Percentiles rank a stretch among this genome's conserved stretches.
These are phyloP conservation scores for Conticribra weissflogii DNA, from an alignment of 108 stramenopile species.

Conservation along the genomic window DNA sequence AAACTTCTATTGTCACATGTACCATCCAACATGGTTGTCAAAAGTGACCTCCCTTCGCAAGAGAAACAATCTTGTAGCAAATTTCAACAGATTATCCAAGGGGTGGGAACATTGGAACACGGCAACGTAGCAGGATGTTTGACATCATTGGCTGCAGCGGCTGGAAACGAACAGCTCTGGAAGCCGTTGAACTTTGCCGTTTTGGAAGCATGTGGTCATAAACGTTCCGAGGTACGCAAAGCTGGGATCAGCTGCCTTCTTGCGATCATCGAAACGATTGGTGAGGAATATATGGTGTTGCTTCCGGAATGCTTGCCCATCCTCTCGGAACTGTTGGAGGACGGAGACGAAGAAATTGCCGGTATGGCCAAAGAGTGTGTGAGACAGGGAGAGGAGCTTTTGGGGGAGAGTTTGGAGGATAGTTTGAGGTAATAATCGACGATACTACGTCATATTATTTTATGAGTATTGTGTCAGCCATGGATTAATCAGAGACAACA, in stretches of 20 bases:
- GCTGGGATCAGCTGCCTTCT: slow-evolving; percentile 80
- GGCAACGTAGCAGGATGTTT: slow-evolving; percentile 79
- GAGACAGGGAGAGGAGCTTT: slow-evolving; percentile 79
- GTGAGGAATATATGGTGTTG: slow-evolving; percentile 92
- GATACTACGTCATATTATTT: too few species aligned
- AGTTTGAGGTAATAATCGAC: slow-evolving; percentile 76
- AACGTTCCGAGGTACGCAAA: slow-evolving; percentile 72
- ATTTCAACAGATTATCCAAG: slow-evolving; percentile 65
- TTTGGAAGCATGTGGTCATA: slow-evolving; percentile 73
- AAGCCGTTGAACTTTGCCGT: slow-evolving; percentile 89
- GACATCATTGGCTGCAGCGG: slow-evolving; percentile 79
- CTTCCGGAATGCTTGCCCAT: slow-evolving; percentile 90
- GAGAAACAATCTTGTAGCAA: slow-evolving; percentile 22
- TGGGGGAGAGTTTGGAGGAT: slow-evolving; percentile 85
- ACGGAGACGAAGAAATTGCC: slow-evolving; percentile 80
- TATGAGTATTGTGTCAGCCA: too few species aligned
- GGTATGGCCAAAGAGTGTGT: slow-evolving; percentile 83
- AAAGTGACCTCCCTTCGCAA: slow-evolving; percentile 22
- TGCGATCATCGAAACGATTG: slow-evolving; percentile 78
- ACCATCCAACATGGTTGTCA: slow-evolving; percentile 49
- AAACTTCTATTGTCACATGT: slow-evolving; percentile 66
- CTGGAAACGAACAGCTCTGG: slow-evolving; percentile 90
- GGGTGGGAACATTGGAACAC: slow-evolving; percentile 52
- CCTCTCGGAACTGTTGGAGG: slow-evolving; percentile 88
- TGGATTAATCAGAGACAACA: too few species aligned